phyloP scores from a whole-genome alignment of 1,284 basidiomycete genomes.

The Ceratobasidium sp. region DNA sequence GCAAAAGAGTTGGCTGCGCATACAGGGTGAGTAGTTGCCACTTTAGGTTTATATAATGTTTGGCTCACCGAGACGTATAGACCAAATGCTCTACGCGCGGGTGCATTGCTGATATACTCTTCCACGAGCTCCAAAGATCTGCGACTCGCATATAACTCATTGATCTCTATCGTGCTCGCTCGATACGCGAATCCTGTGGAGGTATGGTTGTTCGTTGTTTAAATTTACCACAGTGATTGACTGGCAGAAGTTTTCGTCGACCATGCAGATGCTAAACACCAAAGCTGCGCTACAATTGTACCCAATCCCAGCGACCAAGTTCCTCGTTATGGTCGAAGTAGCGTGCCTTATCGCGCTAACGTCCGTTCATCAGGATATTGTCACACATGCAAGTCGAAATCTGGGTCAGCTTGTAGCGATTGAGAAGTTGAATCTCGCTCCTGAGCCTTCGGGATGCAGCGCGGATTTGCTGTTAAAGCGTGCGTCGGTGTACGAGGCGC shows the following conservation, averaged over 20 bases:
- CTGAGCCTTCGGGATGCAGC: conserved; percentile 40
- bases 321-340: conserved; percentile 65
- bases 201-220: background rate
- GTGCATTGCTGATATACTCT: conserved; percentile 23
- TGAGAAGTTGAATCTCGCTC: conserved; percentile 42
- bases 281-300: conserved; percentile 19
- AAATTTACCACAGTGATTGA: background rate
- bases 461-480: conserved; percentile 57
- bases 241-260: conserved; percentile 22
- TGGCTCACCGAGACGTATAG: background rate
- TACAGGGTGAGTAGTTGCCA: conserved; percentile 15
- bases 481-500: conserved; percentile 76
- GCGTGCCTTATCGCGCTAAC: conserved; percentile 75
- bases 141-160: conserved; percentile 32
- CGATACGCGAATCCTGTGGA: conserved; percentile 34
- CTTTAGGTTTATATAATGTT: background rate
- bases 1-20: conserved; percentile 35
- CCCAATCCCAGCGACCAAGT: conserved; percentile 23
- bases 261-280: conserved; percentile 30
- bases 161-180: conserved; percentile 33
- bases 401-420: conserved; percentile 65
- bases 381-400: conserved; percentile 71
- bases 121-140: conserved; percentile 33
- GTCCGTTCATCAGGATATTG: conserved; percentile 71
- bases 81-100: conserved; percentile 34